phyloP scores from a whole-genome alignment of 805 yeast genomes.

The Nakazawaea pomicola region DNA sequence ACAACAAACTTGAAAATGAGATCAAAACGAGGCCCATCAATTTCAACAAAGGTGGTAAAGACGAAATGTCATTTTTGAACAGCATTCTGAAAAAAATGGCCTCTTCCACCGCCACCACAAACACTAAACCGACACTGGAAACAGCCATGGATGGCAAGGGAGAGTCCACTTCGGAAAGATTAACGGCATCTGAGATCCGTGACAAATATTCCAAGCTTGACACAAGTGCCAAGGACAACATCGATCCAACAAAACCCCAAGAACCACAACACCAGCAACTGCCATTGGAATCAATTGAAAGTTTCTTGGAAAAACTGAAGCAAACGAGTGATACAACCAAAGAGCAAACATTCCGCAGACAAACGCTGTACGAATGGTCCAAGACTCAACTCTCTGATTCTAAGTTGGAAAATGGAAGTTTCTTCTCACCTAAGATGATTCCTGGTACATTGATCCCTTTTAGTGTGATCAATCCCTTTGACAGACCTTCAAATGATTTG shows the following conservation, averaged over 20 bases:
- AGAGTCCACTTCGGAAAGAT: neutral
- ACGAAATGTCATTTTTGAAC: neutral
- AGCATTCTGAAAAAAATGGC: constrained; percentile 2
- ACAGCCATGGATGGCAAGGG: neutral
- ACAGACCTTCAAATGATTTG: constrained; percentile 13
- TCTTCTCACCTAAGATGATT: constrained; percentile 40
- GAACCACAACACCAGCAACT: neutral
- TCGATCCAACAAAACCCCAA: no score
- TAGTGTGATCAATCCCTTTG: constrained; percentile 10
- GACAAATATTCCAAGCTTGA: constrained; percentile 3
- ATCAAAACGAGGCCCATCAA: constrained; percentile 6
- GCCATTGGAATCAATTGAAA: constrained; percentile 28
- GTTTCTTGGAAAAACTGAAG: constrained; percentile 39
- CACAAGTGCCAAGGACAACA: no score
- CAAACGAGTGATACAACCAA: constrained; percentile 32
- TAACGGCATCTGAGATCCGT: constrained; percentile 7
- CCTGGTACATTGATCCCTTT: constrained; percentile 26
- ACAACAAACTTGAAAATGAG: constrained; percentile 4
- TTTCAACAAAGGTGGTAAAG: neutral
- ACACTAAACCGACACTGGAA: neutral
- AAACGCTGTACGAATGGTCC: constrained; percentile 50
- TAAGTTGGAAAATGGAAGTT: constrained; percentile 36
- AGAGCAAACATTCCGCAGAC: constrained; percentile 41
- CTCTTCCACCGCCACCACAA: neutral
- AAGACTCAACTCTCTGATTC: constrained; percentile 25